Evolutionary conservation across 2,329 filamentous ascomycete species (phyloP).

Genomic region (Lecanosticta acicola): DNA sequence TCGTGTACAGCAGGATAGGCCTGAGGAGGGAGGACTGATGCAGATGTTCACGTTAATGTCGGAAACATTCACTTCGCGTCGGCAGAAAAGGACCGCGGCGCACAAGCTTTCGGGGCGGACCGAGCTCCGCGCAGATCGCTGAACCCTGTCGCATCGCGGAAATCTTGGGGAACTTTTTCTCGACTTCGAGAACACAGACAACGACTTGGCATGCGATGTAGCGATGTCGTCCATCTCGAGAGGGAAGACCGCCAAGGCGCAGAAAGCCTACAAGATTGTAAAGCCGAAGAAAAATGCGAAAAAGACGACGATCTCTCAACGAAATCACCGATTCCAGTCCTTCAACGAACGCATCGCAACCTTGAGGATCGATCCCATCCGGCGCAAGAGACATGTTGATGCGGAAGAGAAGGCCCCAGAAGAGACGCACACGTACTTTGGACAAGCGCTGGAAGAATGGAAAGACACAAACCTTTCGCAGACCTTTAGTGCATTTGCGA

Average conservation of each 20-base stretch:
- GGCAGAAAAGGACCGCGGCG: too few relatives aligned
- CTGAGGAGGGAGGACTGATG: too few relatives aligned
- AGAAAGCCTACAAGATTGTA: conserved; percentile 35
- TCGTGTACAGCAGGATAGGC: too few relatives aligned
- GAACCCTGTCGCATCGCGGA: not conserved
- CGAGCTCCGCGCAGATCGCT: not conserved
- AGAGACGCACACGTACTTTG: conserved; percentile 80
- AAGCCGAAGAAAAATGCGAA: conserved; percentile 55
- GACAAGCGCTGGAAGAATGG: conserved; percentile 80
- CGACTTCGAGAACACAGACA: not conserved
- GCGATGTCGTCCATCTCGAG: conserved; percentile 42
- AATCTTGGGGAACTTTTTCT: not conserved
- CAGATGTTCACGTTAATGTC: too few relatives aligned
- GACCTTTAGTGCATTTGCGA: conserved; percentile 70
- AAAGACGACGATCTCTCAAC: conserved; percentile 67
- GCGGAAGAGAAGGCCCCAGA: conserved; percentile 72
- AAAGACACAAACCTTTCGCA: conserved; percentile 83
- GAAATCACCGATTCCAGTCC: conserved; percentile 83
- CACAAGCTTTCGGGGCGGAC: conserved; percentile 8
- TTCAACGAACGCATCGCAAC: conserved; percentile 87
- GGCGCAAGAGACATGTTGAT: conserved; percentile 61
- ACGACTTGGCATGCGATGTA: conserved; percentile 16
- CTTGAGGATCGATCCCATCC: conserved; percentile 88
- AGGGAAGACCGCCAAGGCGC: conserved; percentile 24
- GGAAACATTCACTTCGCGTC: too few relatives aligned